Base-by-base conservation (phyloP, 306 rosid species). In the Prunus mume region DNA sequence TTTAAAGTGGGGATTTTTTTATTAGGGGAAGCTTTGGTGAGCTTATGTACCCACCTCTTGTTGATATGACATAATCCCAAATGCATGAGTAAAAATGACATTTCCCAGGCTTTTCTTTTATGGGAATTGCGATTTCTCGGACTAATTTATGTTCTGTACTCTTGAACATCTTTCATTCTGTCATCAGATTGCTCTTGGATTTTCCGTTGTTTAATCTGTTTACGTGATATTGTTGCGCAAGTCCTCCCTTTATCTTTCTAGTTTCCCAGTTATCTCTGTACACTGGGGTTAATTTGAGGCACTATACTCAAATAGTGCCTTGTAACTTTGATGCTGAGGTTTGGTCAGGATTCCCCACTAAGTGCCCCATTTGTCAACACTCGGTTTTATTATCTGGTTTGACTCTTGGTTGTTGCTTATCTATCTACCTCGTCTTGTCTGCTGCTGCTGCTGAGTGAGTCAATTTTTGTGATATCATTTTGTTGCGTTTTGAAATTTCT, bases 81-180 rank as follows among this genome's bases (percentile, higher is more conserved):
- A 30, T 76, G 68, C 64, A 68, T 73, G 6, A 74, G 78, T 78
- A 76, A 5, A 72, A 81, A 34, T 84, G 80, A 72, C 76, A 76
- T 77, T 75, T 81, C 85, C 83, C 86, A 73, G 74, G 38, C 62
- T 85, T 87, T 80, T 83, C 82, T 75, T 14, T 81, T 34, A 61
- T 67, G 87, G 87, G 80, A 72, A 81, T 67, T 89, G 86, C 73
- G 75, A 65, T 85, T 80, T 78, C 77, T 63, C 62, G 80, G 75
- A 43, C 64, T 63, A 67, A 78, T 71, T 76, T 81, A 80, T 84
- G 34, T 50, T 62, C 68, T 34, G 61, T 55, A 47, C 78, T 72
- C 85, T 24, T 69, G 74, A 30, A 68, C 56, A 43, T 75, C 68
- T 71, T 71, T 74, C n/a, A 69, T 83, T 78, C 51, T 65, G 30